phyloP scores from a whole-genome alignment of 2,329 filamentous ascomycete genomes.

The Penicillium brasilianum region DNA sequence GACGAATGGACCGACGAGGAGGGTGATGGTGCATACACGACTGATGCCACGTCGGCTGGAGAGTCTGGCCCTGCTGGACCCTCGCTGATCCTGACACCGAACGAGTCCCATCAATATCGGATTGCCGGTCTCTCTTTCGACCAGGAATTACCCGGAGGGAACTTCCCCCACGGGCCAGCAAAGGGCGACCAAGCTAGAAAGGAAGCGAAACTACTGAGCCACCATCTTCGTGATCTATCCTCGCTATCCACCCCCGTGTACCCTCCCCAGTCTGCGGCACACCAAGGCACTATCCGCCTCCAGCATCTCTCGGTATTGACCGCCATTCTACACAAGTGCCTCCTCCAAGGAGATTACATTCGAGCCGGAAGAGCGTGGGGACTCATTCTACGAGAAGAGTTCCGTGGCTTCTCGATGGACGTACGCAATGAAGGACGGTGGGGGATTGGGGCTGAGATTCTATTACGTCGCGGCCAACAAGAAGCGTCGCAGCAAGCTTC shows the following conservation, averaged over 20 bases:
- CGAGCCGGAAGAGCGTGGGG: constrained; percentile 77
- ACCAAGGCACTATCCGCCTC: constrained; percentile 45
- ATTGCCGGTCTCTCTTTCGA: constrained; percentile 48
- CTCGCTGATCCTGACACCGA: constrained; percentile 43
- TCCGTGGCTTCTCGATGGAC: constrained; percentile 66
- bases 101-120: constrained; percentile 51
- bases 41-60: constrained; percentile 35
- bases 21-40: constrained; percentile 33
- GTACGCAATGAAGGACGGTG: constrained; percentile 72
- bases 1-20: constrained; percentile 36
- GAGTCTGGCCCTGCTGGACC: constrained; percentile 28
- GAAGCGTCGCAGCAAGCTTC: constrained; percentile 12
- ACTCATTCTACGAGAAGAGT: constrained; percentile 68
- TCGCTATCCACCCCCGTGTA: constrained; percentile 42
- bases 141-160: constrained; percentile 44
- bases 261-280: constrained; percentile 38
- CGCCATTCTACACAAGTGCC: constrained; percentile 71
- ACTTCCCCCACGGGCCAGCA: constrained; percentile 48
- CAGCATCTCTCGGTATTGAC: constrained; percentile 70
- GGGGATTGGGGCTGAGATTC: constrained; percentile 83
- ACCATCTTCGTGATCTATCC: constrained; percentile 36
- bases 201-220: constrained; percentile 8
- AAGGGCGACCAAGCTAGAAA: constrained; percentile 23
- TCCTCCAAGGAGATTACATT: constrained; percentile 71
- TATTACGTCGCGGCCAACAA: constrained; percentile 63